Base-by-base conservation (phyloP, 148 eudicot species). In the Cornus controversa region DNA sequence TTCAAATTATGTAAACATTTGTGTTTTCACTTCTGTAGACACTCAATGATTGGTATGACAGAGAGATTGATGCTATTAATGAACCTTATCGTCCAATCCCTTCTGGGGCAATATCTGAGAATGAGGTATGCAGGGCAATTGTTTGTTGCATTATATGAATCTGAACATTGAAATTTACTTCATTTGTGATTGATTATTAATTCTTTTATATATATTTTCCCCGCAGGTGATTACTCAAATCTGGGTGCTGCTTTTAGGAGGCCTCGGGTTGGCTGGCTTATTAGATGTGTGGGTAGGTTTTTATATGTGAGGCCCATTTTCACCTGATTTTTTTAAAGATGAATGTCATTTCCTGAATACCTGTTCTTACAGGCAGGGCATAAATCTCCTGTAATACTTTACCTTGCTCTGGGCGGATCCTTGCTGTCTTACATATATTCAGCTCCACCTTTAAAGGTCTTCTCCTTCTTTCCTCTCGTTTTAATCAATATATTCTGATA, bases 61-160 rank as follows among this genome's bases (percentile, higher is more conserved):
- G 97, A 84, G 98, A 93, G 25, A 93, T 96, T 75, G 98, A 93
- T 89, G 98, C 99, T 54, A 96, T 93, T 75, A 96, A 96, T 80
- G 97, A 96, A 86, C 99, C 99, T 69, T 96, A 96, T 77, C 98
- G 98, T 76, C 98, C 98, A 40, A 96, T 96, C 77, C 99, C 99
- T 47, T 96, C 98, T 15, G 99, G 99, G 69, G 99, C 89, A 69
- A 90, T 96, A 81, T 83, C 91, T 25, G 98, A 90, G 87, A 84
- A 86, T 72, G 99, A 96, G 93, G 98, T 95, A 81, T 66, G 71
- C 72, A 22, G 45, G 64, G 60, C 40, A 66, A 25, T 45, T 66
- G 5, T 37, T 54, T 29, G 47, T 40, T 70, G 13, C 36, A 5
- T 22, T 63, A 20, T 40, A 42, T 25, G 36, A 57, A 62, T 57